Base-by-base conservation (phyloP, 495 filamentous ascomycete genomes). In the Penicillium simplicissimum region DNA sequence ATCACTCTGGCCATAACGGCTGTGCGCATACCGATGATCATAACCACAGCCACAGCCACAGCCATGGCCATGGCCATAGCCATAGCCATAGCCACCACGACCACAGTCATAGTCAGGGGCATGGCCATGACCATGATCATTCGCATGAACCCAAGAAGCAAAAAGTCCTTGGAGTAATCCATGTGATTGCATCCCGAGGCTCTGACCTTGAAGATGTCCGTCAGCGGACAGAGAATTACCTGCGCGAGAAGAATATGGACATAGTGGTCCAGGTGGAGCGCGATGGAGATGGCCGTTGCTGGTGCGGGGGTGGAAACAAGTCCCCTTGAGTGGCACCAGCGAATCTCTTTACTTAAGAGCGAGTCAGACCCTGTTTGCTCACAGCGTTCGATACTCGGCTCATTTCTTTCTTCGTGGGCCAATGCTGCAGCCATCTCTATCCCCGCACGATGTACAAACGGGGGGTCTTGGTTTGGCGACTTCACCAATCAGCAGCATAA, bases 141-240 rank as follows among this genome's bases (percentile, higher is more conserved):
- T 52, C 11, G 4, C 73, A 74, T 61, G 56, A 67, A 36, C 59
- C 54, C 6, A 71, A 81, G 23, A 76, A 77, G 9, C 79, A 83
- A 55, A 83, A 77, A 49, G 78, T 92, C 9, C 68, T 91, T 14
- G 92, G 92, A 1, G 89, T 93, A 5, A 90, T 96, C 65, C 92
- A 96, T 68, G 85, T 96, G n/a, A 82, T 88, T 48, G 91, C 88
- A 1, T 83, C 84, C 2, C 82, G 86, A 21, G 83, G 83, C 5
- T 84, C 85, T 3, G 90, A 93, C 66, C 69, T 90, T 52, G 91
- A 93, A 67, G 90, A 92, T 59, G 89, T 94, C 40, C 82, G 90
- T 40, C 83, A 88, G 57, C 79, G 91, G 38, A 86, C 89, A 0
- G 68, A 79, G 21, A 73, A 74, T 8, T 84, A 78, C 63, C 75